Base-by-base conservation (phyloP, 1,284 basidiomycete genomes). In the Wallemia mellicola region DNA sequence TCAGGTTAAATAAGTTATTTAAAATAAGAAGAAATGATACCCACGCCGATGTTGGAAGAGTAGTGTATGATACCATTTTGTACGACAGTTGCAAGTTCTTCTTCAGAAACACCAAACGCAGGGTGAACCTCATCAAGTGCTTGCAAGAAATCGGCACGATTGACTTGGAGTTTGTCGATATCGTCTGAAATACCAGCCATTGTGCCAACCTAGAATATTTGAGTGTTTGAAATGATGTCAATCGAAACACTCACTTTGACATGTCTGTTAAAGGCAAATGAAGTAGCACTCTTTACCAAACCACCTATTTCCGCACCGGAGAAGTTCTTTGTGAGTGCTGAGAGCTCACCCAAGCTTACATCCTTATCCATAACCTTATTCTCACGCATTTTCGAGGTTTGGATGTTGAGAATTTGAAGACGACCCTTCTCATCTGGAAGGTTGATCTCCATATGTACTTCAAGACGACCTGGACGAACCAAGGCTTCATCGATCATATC, bases 401-500 rank as follows among this genome's bases (percentile, higher is more conserved):
- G 94, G 65, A 99, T 99, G 64, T 76, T 86, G 63, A 99, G 75
- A 65, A 98, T 99, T 71, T 98, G 94, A 59, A 78, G 74, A 25
- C 94, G 85, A 59, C 94, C 94, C 2, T 82, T 73, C 68, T 92
- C 91, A 67, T 98, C 92, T 0, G 94, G 94, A 1, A 98, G 75
- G 2, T 88, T 94, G 63, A 99, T 96, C 71, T 99, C 94, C 81
- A 99, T 95, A 71, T 98, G 94, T n/a, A 98, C 92, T 70, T 99
- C 94, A 58, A 99, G 81, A 75, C 94, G 89, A 61, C 94, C 94
- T 1, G 94, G 92, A 67, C 94, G 89, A 15, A 96, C 77, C 1
- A 98, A 77, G 3, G 92, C 94, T 68, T 98, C 94, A 67, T 99
- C 94, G 66, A 99, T 96, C 91, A 98, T 92, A 75, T 99, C 94